Conservation (phyloP, 2,329 filamentous ascomycete species). For the Drechslerella coelobrocha region DNA sequence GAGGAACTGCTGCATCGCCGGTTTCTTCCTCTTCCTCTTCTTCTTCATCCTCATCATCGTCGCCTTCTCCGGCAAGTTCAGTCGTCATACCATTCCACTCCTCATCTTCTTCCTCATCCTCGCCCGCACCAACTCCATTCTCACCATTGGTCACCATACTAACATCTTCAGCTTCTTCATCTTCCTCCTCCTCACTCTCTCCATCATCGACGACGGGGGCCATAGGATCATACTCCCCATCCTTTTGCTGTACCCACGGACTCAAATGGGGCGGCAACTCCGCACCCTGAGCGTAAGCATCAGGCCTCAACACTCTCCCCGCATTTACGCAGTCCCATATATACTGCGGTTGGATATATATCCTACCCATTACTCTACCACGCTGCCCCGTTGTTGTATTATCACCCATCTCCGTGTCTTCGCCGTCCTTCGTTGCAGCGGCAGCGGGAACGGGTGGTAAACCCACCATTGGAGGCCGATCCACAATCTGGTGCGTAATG, state of each 20-base stretch:
- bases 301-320: conserved; percentile 82
- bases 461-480: conserved; percentile 75
- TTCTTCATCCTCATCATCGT: conserved; percentile 61
- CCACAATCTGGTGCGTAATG: conserved; percentile 96
- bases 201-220: conserved; percentile 85
- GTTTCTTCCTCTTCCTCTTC: conserved; percentile 58
- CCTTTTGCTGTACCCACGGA: conserved; percentile 87
- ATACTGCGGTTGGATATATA: conserved; percentile 97
- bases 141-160: conserved; percentile 55
- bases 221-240: conserved; percentile 90
- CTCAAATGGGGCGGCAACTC: conserved; percentile 92
- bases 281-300: conserved; percentile 87
- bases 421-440: conserved; percentile 62
- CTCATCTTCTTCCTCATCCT: conserved; percentile 59
- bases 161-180: conserved; percentile 59
- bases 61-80: conserved; percentile 62
- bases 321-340: conserved; percentile 97
- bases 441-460: conserved; percentile 59
- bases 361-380: conserved; percentile 83
- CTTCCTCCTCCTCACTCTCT: conserved; percentile 74
- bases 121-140: conserved; percentile 55
- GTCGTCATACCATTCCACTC: conserved; percentile 60
- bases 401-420: conserved; percentile 59
- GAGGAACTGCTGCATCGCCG: conserved; percentile 55
- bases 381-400: conserved; percentile 60